phyloP scores from a whole-genome alignment of 768 basidiomycete species.

The Podaxis sp. region DNA sequence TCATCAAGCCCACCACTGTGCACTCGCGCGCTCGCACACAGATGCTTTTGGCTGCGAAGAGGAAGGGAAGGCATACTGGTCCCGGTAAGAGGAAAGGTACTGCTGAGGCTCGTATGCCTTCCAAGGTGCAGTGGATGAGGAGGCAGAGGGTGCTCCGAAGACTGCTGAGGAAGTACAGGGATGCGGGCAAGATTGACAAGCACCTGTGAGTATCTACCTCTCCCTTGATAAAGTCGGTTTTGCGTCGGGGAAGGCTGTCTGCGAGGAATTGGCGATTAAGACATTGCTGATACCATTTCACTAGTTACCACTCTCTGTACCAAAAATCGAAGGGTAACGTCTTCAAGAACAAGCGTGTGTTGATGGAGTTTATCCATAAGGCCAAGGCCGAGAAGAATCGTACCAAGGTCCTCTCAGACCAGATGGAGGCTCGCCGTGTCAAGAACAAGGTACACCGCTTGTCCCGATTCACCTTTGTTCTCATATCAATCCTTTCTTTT shows the following conservation, averaged over 20 bases:
- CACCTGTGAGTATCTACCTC: conserved; percentile 69
- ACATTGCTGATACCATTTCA: neutral
- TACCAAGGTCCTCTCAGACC: conserved; percentile 95
- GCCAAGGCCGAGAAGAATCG: conserved; percentile 99
- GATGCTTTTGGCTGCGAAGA: conserved; percentile 90
- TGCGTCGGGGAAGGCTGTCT: too few species aligned
- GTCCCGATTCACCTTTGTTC: neutral
- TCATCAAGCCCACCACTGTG: conserved; percentile 89
- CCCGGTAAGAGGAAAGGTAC: conserved; percentile 99
- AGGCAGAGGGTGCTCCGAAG: conserved; percentile 94
- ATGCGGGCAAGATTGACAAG: conserved; percentile 99
- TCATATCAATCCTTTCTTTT: neutral
- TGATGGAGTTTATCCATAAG: conserved; percentile 99
- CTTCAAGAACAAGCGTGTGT: conserved; percentile 99
- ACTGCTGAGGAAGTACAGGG: conserved; percentile 96
- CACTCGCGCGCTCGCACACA: conserved; percentile 97
- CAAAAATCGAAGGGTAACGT: conserved; percentile 99
- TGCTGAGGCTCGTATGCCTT: conserved; percentile 94
- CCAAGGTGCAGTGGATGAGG: conserved; percentile 98
- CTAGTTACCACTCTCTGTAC: conserved; percentile 96
- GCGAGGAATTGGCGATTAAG: neutral
- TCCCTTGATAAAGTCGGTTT: neutral
- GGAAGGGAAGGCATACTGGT: conserved; percentile 98
- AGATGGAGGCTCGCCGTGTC: conserved; percentile 98
- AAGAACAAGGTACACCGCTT: conserved; percentile 87